Evolutionary conservation across 257 asterid species (phyloP).

Genomic region (Nicotiana obtusifolia): DNA sequence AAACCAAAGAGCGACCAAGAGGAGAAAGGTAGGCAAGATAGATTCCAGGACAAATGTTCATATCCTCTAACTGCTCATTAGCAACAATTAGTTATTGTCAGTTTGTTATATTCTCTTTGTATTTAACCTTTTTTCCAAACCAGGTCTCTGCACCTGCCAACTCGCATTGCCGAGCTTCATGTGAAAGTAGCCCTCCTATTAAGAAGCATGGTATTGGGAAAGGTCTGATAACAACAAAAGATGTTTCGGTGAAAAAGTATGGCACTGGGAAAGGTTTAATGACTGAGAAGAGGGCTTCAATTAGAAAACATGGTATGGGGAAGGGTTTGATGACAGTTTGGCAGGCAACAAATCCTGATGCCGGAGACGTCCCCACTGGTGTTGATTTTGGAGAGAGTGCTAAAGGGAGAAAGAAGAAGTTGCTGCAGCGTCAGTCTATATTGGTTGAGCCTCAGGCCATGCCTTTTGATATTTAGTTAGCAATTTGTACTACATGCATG

Average conservation of each 20-base stretch:
- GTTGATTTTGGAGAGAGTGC: slow-evolving; percentile 27
- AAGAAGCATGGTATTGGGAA: slow-evolving; percentile 63
- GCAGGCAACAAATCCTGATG: slow-evolving; percentile 36
- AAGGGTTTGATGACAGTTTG: slow-evolving; percentile 64
- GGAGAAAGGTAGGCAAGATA: slow-evolving; percentile 60
- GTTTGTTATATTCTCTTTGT: slow-evolving; percentile 9
- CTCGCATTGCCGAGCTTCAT: slow-evolving; percentile 33
- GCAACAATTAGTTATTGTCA: neutral
- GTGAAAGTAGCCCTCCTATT: slow-evolving; percentile 22
- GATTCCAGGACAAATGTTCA: neutral
- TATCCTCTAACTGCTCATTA: neutral
- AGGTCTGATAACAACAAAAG: slow-evolving; percentile 50
- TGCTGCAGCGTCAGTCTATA: slow-evolving; percentile 50
- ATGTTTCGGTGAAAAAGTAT: slow-evolving; percentile 35
- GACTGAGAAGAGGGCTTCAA: slow-evolving; percentile 26
- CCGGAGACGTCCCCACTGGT: slow-evolving; percentile 32
- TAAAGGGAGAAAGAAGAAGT: slow-evolving; percentile 55
- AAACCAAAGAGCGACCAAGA: slow-evolving; percentile 35
- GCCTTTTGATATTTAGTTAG: slow-evolving; percentile 14
- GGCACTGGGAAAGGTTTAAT: slow-evolving; percentile 57
- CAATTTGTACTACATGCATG: neutral
- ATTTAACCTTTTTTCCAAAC: slow-evolving; percentile 11
- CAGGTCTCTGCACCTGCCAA: slow-evolving; percentile 43
- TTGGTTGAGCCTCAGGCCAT: slow-evolving; percentile 40
- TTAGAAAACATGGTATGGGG: slow-evolving; percentile 49